These are phyloP conservation scores for Hypsizygus marmoreus DNA, from an alignment of 768 basidiomycete species.

Conservation along the genomic window DNA sequence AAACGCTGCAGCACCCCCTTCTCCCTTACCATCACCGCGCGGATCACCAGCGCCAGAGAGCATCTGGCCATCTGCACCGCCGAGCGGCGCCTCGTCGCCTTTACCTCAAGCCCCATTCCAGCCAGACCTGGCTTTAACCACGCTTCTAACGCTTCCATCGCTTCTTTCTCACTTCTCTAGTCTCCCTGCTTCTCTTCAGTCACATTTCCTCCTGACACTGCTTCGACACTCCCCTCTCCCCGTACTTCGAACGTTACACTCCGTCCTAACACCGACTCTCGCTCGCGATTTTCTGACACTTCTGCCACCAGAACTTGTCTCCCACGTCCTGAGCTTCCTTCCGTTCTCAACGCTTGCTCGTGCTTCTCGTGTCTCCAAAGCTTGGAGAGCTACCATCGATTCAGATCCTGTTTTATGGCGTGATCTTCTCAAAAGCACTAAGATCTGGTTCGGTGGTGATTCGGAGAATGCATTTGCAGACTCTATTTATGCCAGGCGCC, in stretches of 20 bases:
- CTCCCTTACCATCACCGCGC: conserved; percentile 82
- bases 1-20: conserved; percentile 77
- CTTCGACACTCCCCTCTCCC: conserved; percentile 89
- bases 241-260: conserved; percentile 86
- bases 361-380: conserved; percentile 83
- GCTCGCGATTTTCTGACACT: conserved; percentile 94
- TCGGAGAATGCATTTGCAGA: conserved; percentile 81
- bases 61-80: conserved; percentile 81
- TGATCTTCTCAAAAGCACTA: conserved; percentile 78
- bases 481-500: conserved; percentile 64
- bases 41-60: conserved; percentile 78
- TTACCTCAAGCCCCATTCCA: conserved; percentile 71
- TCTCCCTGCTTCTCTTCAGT: conserved; percentile 83
- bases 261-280: conserved; percentile 85
- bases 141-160: conserved; percentile 83
- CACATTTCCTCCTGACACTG: conserved; percentile 90
- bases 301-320: conserved; percentile 90
- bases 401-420: conserved; percentile 90
- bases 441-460: conserved; percentile 88
- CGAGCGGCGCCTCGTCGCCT: conserved; percentile 77
- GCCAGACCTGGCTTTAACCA: conserved; percentile 79
- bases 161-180: conserved; percentile 79
- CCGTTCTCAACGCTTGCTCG: conserved; percentile 82
- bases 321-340: conserved; percentile 84
- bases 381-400: conserved; percentile 93